phyloP scores from a whole-genome alignment of 2,329 filamentous ascomycete genomes.

The Trichoderma gracile region DNA sequence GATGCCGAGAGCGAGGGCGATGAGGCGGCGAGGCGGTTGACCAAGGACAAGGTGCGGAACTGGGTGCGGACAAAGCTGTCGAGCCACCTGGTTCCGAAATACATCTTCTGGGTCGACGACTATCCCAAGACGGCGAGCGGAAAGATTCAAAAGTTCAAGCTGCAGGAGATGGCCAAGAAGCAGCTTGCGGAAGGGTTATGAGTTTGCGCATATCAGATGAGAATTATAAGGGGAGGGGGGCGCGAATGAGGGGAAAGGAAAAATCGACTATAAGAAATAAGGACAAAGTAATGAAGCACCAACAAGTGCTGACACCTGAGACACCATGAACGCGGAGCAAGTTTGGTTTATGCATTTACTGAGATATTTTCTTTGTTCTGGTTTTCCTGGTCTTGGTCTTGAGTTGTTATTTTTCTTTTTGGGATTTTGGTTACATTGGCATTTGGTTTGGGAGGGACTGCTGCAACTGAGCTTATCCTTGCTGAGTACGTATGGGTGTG shows the following conservation, averaged over 20 bases:
- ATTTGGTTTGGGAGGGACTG: too few species aligned
- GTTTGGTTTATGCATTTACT: neutral
- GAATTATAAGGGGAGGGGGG: too few species aligned
- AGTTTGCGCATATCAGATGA: neutral
- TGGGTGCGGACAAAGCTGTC: slow-evolving; percentile 73
- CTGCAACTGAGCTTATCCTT: too few species aligned
- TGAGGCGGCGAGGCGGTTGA: slow-evolving; percentile 42
- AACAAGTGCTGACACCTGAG: too few species aligned
- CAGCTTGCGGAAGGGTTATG: slow-evolving; percentile 31
- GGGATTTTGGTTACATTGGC: too few species aligned
- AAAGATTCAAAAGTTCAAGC: slow-evolving; percentile 93
- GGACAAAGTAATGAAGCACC: neutral
- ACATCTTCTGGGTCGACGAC: slow-evolving; percentile 83
- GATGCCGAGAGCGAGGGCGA: slow-evolving; percentile 33
- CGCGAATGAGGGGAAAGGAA: neutral
- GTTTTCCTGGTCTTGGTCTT: neutral
- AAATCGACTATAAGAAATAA: neutral
- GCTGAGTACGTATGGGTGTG: too few species aligned
- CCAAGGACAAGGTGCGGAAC: slow-evolving; percentile 59
- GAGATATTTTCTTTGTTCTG: neutral
- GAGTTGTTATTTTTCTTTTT: too few species aligned
- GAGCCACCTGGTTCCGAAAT: slow-evolving; percentile 79
- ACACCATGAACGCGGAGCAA: too few species aligned
- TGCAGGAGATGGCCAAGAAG: slow-evolving; percentile 64
- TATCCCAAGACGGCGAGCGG: slow-evolving; percentile 95